Conservation (phyloP, 164 flowering plant genomes). For the Magnolia sinica region DNA sequence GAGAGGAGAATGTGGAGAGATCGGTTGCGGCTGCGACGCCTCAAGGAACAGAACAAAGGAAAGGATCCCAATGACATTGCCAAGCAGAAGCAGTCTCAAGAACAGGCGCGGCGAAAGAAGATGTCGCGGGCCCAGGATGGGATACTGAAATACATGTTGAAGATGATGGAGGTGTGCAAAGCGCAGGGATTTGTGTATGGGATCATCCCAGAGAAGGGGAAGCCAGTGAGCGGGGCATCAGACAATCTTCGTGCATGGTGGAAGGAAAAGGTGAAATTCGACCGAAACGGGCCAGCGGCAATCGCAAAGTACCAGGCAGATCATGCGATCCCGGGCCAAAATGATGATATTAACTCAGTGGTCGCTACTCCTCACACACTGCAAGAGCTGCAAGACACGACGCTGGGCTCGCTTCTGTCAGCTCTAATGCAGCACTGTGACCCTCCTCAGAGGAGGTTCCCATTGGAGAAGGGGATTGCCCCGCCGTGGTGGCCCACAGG, state of each 20-base stretch:
- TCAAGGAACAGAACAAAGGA: constrained; percentile 43
- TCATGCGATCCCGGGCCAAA: constrained; percentile 30
- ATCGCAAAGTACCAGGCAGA: constrained; percentile 12
- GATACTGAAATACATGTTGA: constrained; percentile 74
- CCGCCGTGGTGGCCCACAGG: constrained; percentile 88
- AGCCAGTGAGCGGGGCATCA: constrained; percentile 84
- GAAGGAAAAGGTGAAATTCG: constrained; percentile 81
- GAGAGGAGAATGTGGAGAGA: constrained; percentile 58
- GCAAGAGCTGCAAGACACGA: constrained; percentile 73
- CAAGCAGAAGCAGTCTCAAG: constrained; percentile 46
- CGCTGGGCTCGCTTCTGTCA: constrained; percentile 65
- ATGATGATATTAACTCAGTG: constrained; percentile 24
- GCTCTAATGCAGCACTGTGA: constrained; percentile 82
- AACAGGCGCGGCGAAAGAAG: constrained; percentile 81
- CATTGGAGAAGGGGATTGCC: constrained; percentile 59
- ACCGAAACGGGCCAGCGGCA: constrained; percentile 67
- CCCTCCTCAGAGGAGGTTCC: constrained; percentile 73
- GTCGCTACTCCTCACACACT: constrained; percentile 45
- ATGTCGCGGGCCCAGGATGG: constrained; percentile 90
- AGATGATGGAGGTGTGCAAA: constrained; percentile 88
- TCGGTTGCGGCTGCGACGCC: constrained; percentile 33
- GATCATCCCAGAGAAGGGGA: constrained; percentile 82
- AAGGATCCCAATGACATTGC: constrained; percentile 37
- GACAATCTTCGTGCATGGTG: constrained; percentile 86
- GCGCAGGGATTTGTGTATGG: constrained; percentile 91